These are phyloP conservation scores for Antonospora locustae DNA, from an alignment of 371 early-diverging fungal species.

Conservation along the genomic window DNA sequence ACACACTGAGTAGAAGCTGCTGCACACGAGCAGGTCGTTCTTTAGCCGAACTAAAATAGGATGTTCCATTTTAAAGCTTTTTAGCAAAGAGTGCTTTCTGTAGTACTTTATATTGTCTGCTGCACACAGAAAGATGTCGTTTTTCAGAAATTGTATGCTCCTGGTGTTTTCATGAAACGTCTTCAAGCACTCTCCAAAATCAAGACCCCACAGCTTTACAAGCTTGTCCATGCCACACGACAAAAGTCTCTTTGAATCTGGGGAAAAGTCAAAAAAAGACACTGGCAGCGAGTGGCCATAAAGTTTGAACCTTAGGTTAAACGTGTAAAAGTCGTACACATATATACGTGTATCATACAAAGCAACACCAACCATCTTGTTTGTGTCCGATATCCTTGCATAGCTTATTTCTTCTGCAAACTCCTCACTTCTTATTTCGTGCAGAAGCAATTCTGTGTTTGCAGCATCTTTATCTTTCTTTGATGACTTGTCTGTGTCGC, in stretches of 20 bases:
- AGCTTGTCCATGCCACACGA: constrained; percentile 51
- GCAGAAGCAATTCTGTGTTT: not conserved
- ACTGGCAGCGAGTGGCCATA: constrained; percentile 55
- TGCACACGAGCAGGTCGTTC: constrained; percentile 15
- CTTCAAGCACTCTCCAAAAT: constrained; percentile 55
- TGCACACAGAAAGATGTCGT: constrained; percentile 22
- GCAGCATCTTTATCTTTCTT: not conserved
- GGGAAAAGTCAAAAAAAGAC: constrained; percentile 31
- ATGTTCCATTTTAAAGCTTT: constrained; percentile 17
- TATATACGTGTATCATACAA: constrained; percentile 42
- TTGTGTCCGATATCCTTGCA: constrained; percentile 27
- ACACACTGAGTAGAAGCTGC: constrained; percentile 6
- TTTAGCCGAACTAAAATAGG: constrained; percentile 3
- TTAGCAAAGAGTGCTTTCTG: constrained; percentile 14
- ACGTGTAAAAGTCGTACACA: constrained; percentile 25
- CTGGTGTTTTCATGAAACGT: constrained; percentile 37
- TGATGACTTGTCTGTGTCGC: not conserved
- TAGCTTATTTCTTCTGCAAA: constrained; percentile 26
- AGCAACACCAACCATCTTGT: constrained; percentile 15
- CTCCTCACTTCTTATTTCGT: constrained; percentile 14
- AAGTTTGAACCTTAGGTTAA: constrained; percentile 26
- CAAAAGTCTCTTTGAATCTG: constrained; percentile 26
- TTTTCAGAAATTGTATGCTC: constrained; percentile 14
- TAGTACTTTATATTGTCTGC: constrained; percentile 27
- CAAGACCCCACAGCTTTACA: constrained; percentile 53